Evolutionary conservation across 2,329 filamentous ascomycete species (phyloP).

Genomic region (Fusarium metavorans): DNA sequence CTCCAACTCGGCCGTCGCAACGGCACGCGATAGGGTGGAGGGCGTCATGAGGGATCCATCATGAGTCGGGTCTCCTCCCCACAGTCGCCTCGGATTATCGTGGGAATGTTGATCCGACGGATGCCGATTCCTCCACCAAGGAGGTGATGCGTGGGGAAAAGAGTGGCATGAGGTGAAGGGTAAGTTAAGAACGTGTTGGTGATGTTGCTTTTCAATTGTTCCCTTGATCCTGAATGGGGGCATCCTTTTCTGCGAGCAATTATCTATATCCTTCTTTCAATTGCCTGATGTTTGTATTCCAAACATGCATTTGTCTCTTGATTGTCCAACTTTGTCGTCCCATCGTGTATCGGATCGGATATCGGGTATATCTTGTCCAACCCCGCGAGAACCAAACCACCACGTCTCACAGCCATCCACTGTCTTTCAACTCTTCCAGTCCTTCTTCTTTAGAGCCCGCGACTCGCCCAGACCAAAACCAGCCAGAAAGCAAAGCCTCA

Average conservation of each 20-base stretch:
- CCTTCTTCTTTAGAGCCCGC: slow-evolving; percentile 41
- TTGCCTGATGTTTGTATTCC: slow-evolving; percentile 15
- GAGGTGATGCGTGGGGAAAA: slow-evolving; percentile 15
- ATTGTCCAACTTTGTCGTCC: neutral
- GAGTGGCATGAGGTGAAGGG: slow-evolving; percentile 8
- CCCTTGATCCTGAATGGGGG: slow-evolving; percentile 17
- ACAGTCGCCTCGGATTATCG: slow-evolving; percentile 39
- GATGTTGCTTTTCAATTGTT: neutral
- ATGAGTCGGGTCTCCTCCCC: slow-evolving; percentile 24
- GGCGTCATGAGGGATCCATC: slow-evolving; percentile 23
- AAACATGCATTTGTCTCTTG: slow-evolving; percentile 7
- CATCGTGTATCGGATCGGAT: slow-evolving; percentile 32
- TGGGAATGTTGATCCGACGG: slow-evolving; percentile 36
- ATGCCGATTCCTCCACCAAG: slow-evolving; percentile 43
- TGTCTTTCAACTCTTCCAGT: slow-evolving; percentile 27
- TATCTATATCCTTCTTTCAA: neutral
- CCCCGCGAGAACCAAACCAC: slow-evolving; percentile 3
- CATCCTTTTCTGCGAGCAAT: slow-evolving; percentile 4
- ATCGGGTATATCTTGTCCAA: slow-evolving; percentile 26
- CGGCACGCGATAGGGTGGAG: slow-evolving; percentile 33
- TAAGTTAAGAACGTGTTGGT: neutral
- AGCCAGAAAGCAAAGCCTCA: slow-evolving; percentile 69
- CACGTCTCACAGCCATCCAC: neutral
- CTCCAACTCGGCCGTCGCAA: slow-evolving; percentile 26
- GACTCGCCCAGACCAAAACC: slow-evolving; percentile 63